Base-by-base conservation (phyloP, 208 protist species). In the Acanthamoeba royreba region DNA sequence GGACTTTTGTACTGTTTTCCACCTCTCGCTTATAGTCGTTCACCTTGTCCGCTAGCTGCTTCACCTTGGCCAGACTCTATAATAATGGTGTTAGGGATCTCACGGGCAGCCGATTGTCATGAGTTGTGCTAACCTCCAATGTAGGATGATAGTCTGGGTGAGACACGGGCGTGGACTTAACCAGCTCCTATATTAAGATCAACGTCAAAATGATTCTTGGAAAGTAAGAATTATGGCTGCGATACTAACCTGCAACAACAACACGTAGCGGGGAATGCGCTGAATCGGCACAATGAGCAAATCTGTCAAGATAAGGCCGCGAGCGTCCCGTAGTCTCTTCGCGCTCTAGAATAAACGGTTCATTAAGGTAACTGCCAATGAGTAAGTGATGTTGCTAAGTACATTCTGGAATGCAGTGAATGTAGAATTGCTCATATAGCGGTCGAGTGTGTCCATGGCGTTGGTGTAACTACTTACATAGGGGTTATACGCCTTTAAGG, bases 1-100 rank as follows among this genome's bases (percentile, higher is more conserved):
- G 72, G 25, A 83, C 72, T 28, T 83, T 83, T 17, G 72, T 83
- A 28, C 42, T 83, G 72, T 83, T 83, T n/a, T 83, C 72, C 25
- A 83, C 72, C 43, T 83, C 72, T 2, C 72, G 8, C 72, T 83
- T 83, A 45, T 83, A 83, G 43, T 83, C 72, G 72, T 83, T 83
- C n/a, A 83, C 72, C 42, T 83, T 83, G 25, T 83, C 72, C 9
- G 72, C 72, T 45, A 83, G 5, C 72, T 83, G 72, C 72, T 83
- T 83, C 38, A 83, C 42, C 72, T 83, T 83, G 72, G 72, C 72
- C 72, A 83, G 42, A 52, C 72, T 83, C 72, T 83, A 45, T 28
- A 28, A n/a, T n/a, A n/a, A n/a, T n/a, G n/a, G n/a, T n/a, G n/a
- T n/a, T n/a, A n/a, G n/a, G n/a, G n/a, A n/a, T n/a, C n/a, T n/a